Base-by-base conservation (phyloP, 2,329 filamentous ascomycete genomes). In the Exophiala lecanii-corni region DNA sequence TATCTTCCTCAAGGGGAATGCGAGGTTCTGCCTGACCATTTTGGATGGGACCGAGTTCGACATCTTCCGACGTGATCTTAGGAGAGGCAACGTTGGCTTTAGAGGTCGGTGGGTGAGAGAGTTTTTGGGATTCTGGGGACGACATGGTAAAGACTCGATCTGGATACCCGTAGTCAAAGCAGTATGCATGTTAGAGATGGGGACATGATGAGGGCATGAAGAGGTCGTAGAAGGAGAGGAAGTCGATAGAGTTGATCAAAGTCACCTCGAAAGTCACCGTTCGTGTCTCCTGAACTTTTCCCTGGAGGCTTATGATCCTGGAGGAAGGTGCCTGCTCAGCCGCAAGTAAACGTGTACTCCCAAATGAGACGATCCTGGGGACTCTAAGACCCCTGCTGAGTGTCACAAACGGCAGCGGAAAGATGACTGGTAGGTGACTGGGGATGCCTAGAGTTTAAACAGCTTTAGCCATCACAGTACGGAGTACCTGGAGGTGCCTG, bases 1-100 rank as follows among this genome's bases (percentile, higher is more conserved):
- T 83, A 68, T 98, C 91, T 55, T 86, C 78, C 59, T 86, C 80
- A 31, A 77, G 58, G 6, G 74, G 71, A 18, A 75, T 59, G 7
- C 12, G 23, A 17, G 45, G 39, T 15, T 36, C 42, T 15, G 51
- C 39, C n/a, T 42, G 33, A 20, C 55, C 54, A 55, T 57, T 57
- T 18, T 52, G 55, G 6, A 57, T 43, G 3, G 42, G 44, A n/a
- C 25, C 45, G 20, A 57, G 48, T 36, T 57, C 55, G 28, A 57
- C 53, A 34, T 51, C 52, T 23, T 51, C 50, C 19, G 44, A 44
- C 25, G 42, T 49, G 18, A 50, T 30, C 20, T 47, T 44, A 18
- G 50, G 45, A 12, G 48, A 48, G 25, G 49, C 42, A 26, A 42
- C 49, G 36, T 42, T 51, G 37, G 43, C 43, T 16, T 52, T 55